Conservation (phyloP, 192 early-diverging fungal species). For the Pilaira anomala region DNA sequence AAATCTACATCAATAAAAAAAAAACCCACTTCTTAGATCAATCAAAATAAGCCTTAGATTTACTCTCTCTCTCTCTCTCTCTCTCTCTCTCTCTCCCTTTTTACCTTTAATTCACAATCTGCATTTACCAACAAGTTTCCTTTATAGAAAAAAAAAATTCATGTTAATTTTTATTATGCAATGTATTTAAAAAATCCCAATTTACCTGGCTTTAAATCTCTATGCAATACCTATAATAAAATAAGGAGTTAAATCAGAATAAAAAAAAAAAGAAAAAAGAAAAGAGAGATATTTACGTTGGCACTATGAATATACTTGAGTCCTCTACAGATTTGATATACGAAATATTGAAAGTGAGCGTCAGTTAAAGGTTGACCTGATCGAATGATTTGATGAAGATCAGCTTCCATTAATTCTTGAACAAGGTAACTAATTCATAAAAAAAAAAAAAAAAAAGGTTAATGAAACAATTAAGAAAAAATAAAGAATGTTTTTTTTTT, state of each 20-base stretch:
- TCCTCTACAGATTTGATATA: slow-evolving; percentile 96
- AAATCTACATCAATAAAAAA: slow-evolving; percentile 59
- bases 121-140: slow-evolving; percentile 95
- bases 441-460: slow-evolving; percentile 4
- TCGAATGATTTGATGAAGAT: slow-evolving; percentile 96
- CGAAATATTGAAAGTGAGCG: slow-evolving; percentile 97
- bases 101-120: slow-evolving; percentile 95
- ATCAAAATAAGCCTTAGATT: no score
- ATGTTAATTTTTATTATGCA: no score
- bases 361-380: slow-evolving; percentile 91
- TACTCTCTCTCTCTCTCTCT: neutral
- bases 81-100: no score
- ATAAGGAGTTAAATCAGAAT: neutral
- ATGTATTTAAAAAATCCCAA: no score
- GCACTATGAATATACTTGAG: slow-evolving; percentile 99
- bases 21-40: no score
- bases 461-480: no score
- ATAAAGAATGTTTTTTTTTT: neutral
- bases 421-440: slow-evolving; percentile 68
- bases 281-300: slow-evolving; percentile 68
- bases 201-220: slow-evolving; percentile 89
- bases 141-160: no score
- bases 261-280: neutral
- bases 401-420: slow-evolving; percentile 99
- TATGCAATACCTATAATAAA: slow-evolving; percentile 67